These are phyloP conservation scores for Violaceomyces palustris DNA, from an alignment of 1,284 basidiomycete species.

Conservation along the genomic window DNA sequence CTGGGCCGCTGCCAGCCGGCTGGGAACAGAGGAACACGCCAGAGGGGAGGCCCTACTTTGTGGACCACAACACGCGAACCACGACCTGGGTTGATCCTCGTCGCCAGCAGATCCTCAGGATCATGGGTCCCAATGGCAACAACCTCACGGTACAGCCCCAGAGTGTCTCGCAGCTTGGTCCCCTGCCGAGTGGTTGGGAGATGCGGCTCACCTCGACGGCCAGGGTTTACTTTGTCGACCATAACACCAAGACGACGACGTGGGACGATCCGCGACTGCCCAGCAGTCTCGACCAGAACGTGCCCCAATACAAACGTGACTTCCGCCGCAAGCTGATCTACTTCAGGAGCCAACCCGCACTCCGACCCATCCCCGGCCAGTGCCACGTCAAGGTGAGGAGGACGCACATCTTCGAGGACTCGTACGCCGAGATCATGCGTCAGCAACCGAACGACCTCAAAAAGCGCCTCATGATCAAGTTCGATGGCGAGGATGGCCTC, in stretches of 20 bases:
- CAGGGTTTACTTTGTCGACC: conserved; percentile 92
- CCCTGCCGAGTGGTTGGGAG: conserved; percentile 94
- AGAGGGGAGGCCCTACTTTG: conserved; percentile 96
- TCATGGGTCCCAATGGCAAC: conserved; percentile 78
- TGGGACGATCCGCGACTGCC: conserved; percentile 91
- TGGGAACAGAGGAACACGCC: conserved; percentile 98
- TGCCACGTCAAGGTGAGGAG: conserved; percentile 94
- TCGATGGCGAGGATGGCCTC: conserved; percentile 95
- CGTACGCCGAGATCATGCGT: conserved; percentile 91
- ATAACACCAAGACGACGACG: conserved; percentile 87
- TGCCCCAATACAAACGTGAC: conserved; percentile 99
- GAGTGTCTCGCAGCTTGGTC: conserved; percentile 83
- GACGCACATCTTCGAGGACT: conserved; percentile 91
- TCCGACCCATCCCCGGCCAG: conserved; percentile 74
- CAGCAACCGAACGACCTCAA: conserved; percentile 90
- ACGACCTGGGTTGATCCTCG: conserved; percentile 98
- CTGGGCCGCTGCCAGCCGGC: conserved; percentile 80
- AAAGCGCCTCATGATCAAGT: conserved; percentile 95
- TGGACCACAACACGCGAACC: conserved; percentile 83
- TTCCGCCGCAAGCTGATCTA: conserved; percentile 97
- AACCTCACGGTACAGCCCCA: conserved; percentile 71
- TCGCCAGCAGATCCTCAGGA: conserved; percentile 74
- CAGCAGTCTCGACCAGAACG: conserved; percentile 77
- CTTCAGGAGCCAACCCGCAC: conserved; percentile 94
- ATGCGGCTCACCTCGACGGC: conserved; percentile 90